Conservation (phyloP, 257 asterid species). For the Sherardia arvensis region DNA sequence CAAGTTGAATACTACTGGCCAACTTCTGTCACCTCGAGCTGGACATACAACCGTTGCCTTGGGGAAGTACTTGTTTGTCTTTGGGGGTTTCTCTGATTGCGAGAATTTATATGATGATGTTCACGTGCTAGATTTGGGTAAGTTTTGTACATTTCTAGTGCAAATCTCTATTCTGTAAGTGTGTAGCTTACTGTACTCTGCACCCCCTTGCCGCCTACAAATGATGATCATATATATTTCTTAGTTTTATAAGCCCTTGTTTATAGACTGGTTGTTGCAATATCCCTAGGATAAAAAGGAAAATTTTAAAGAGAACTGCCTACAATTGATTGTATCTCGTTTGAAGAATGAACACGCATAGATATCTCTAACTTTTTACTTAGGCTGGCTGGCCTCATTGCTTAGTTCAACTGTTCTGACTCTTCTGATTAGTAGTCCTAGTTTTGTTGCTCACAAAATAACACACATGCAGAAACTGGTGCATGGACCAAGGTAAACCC, state of each 20-base stretch:
- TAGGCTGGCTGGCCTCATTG: constrained; percentile 4
- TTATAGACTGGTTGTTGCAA: not conserved
- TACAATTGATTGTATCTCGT: not conserved
- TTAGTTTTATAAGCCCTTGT: not conserved
- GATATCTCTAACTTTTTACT: not conserved
- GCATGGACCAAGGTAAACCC: constrained; percentile 65
- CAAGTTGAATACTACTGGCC: constrained; percentile 82
- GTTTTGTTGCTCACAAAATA: not conserved
- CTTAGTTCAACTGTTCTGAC: not conserved
- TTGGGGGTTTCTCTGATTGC: constrained; percentile 93
- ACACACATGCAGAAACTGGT: constrained; percentile 49
- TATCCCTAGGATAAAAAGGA: constrained; percentile 1
- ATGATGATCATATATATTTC: not conserved
- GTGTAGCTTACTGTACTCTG: not conserved
- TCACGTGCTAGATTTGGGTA: constrained; percentile 87
- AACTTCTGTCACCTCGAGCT: constrained; percentile 86
- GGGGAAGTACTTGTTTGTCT: constrained; percentile 73
- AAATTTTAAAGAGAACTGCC: not conserved
- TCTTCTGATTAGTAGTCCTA: not conserved
- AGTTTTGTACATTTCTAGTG: constrained; percentile 13
- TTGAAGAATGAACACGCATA: not conserved
- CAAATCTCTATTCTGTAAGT: not conserved
- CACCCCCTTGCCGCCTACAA: not conserved
- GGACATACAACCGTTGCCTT: constrained; percentile 84
- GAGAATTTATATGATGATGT: constrained; percentile 79